phyloP scores from a whole-genome alignment of 2,329 filamentous ascomycete genomes.

The Elsinoe arachidis region DNA sequence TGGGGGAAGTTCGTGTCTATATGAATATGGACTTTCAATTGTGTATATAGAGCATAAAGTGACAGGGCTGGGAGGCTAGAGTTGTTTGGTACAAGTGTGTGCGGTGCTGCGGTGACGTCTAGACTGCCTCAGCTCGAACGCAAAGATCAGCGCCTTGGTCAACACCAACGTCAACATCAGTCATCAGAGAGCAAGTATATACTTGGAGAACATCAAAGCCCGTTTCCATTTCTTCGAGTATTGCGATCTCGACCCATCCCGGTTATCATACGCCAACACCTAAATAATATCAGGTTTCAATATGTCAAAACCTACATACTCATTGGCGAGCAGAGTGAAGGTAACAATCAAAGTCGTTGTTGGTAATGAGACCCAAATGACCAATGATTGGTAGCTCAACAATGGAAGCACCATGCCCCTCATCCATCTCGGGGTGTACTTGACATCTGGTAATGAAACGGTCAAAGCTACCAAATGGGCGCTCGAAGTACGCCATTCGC shows the following conservation, averaged over 20 bases:
- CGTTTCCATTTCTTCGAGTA: background rate
- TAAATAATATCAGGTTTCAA: background rate
- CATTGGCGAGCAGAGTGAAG: constrained; percentile 37
- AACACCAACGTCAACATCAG: too few relatives aligned
- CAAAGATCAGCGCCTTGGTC: background rate
- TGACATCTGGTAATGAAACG: constrained; percentile 56
- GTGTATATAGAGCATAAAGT: background rate
- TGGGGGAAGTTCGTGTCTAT: too few relatives aligned
- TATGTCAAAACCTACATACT: constrained; percentile 31
- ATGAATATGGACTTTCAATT: too few relatives aligned
- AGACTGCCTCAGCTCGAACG: background rate
- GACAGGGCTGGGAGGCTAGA: background rate
- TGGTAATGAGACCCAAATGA: constrained; percentile 25
- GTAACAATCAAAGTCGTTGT: constrained; percentile 17
- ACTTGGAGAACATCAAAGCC: background rate
- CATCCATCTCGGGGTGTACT: constrained; percentile 66
- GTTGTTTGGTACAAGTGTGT: background rate
- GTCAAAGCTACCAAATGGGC: constrained; percentile 49
- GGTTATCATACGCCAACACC: background rate
- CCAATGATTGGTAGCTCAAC: constrained; percentile 38
- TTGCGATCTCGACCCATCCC: background rate
- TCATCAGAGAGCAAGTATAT: background rate
- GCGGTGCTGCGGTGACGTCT: background rate
- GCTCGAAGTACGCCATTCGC: constrained; percentile 40
- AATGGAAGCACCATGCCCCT: constrained; percentile 61